Evolutionary conservation across 768 basidiomycete species (phyloP).

Genomic region (Macrolepiota fuliginosa): DNA sequence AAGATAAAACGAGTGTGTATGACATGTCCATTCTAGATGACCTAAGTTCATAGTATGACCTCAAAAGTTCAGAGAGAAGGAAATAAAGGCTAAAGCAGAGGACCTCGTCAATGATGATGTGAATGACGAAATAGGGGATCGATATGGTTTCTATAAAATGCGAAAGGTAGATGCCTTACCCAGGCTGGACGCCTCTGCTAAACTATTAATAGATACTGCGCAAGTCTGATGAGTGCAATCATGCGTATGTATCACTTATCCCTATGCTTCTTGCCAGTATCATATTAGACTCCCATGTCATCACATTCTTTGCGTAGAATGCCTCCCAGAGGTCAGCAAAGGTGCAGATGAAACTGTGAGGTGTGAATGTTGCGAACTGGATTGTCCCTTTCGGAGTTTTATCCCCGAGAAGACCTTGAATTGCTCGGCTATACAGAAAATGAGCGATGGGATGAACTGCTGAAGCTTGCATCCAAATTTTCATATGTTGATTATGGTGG

Average conservation of each 20-base stretch:
- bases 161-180: conserved; percentile 31
- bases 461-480: conserved; percentile 37
- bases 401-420: conserved; percentile 30
- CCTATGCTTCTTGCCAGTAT: too few relatives aligned
- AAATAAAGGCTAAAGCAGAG: conserved; percentile 34
- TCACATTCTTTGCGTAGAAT: conserved; percentile 40
- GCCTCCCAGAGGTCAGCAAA: conserved; percentile 28
- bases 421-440: conserved; percentile 34
- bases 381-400: too few relatives aligned
- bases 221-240: too few relatives aligned
- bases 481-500: conserved; percentile 34
- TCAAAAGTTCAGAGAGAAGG: conserved; percentile 21
- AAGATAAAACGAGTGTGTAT: conserved; percentile 27
- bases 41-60: background rate
- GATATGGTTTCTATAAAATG: conserved; percentile 34
- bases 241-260: too few relatives aligned
- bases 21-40: too few relatives aligned
- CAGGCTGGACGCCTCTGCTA: background rate
- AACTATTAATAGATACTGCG: too few relatives aligned
- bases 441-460: conserved; percentile 42
- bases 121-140: conserved; percentile 22
- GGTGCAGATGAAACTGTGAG: conserved; percentile 26
- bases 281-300: conserved; percentile 39
- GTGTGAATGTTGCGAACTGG: conserved; percentile 42
- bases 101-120: conserved; percentile 28